Percentiles rank a stretch among this genome's conserved stretches.
Evolutionary conservation across 805 yeast species (phyloP).

Genomic region (Candida namnaoensis): DNA sequence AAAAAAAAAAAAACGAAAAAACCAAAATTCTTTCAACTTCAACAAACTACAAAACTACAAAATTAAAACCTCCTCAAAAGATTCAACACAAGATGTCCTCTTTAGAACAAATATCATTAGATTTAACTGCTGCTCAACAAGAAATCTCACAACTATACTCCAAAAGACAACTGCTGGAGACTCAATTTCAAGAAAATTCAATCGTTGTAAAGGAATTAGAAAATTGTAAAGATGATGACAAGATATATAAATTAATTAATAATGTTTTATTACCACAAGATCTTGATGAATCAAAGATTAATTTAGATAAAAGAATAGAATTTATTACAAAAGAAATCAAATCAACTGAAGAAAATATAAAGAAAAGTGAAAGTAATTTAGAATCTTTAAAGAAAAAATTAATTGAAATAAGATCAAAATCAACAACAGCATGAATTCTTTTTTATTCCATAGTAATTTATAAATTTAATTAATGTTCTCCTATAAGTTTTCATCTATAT

Average conservation of each 20-base stretch:
- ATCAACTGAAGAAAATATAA: not conserved
- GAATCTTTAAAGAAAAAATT: not conserved
- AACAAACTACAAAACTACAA: too few relatives aligned
- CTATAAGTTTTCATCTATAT: too few relatives aligned
- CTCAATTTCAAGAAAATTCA: constrained; percentile 89
- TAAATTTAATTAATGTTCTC: too few relatives aligned
- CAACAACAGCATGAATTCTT: too few relatives aligned
- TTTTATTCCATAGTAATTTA: too few relatives aligned
- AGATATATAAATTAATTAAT: constrained; percentile 84
- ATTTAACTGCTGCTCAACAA: constrained; percentile 36
- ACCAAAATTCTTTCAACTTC: too few relatives aligned
- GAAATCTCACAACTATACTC: constrained; percentile 44
- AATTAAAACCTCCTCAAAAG: too few relatives aligned
- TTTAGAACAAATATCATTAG: constrained; percentile 34
- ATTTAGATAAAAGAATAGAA: constrained; percentile 84
- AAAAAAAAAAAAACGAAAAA: not conserved
- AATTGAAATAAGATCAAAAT: not conserved
- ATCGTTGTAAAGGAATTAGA: constrained; percentile 82
- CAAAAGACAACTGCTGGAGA: constrained; percentile 81
- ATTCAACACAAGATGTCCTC: constrained; percentile 23
- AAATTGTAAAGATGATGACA: constrained; percentile 54
- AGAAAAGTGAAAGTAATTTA: not conserved
- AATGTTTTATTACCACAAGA: constrained; percentile 91
- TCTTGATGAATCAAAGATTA: constrained; percentile 66
- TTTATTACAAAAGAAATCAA: constrained; percentile 71